A percentile compares a stretch with the other conserved stretches of the same genome.
Conservation (phyloP, 2,329 filamentous ascomycete genomes). For the Aspergillus luchuensis region DNA sequence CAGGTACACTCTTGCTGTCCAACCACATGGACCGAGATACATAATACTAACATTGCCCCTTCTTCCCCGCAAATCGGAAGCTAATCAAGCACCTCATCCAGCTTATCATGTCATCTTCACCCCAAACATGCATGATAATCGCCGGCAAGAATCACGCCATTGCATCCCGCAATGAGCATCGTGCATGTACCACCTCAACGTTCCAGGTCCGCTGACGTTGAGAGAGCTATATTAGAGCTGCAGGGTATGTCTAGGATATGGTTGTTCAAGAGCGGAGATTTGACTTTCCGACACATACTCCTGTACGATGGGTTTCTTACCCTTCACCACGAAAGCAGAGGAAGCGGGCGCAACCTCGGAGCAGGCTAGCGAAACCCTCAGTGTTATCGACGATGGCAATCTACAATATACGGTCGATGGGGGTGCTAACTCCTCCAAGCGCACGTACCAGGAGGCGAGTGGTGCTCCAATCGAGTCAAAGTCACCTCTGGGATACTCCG, state of each 20-base stretch:
- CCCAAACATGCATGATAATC: background rate
- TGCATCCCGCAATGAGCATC: constrained; percentile 9
- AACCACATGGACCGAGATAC: background rate
- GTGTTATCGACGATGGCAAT: constrained; percentile 14
- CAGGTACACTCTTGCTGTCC: no score
- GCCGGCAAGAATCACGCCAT: constrained; percentile 10
- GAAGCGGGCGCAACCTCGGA: background rate
- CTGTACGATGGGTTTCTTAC: constrained; percentile 3
- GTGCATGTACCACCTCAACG: background rate
- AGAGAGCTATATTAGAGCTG: background rate
- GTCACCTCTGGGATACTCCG: constrained; percentile 63
- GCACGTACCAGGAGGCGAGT: constrained; percentile 61
- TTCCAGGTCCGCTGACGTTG: background rate
- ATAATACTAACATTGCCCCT: background rate
- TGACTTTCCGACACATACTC: no score
- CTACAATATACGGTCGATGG: constrained; percentile 20
- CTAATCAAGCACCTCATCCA: constrained; percentile 5
- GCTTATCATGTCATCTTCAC: background rate
- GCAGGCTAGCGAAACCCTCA: constrained; percentile 1
- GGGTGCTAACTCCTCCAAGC: constrained; percentile 49
- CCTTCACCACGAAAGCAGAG: background rate
- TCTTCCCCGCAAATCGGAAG: background rate
- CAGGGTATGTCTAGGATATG: background rate
- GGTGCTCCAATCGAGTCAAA: constrained; percentile 63
- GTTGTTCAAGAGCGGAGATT: no score